Base-by-base conservation (phyloP, 441 rosid genomes). In the Francoa sonchifolia region DNA sequence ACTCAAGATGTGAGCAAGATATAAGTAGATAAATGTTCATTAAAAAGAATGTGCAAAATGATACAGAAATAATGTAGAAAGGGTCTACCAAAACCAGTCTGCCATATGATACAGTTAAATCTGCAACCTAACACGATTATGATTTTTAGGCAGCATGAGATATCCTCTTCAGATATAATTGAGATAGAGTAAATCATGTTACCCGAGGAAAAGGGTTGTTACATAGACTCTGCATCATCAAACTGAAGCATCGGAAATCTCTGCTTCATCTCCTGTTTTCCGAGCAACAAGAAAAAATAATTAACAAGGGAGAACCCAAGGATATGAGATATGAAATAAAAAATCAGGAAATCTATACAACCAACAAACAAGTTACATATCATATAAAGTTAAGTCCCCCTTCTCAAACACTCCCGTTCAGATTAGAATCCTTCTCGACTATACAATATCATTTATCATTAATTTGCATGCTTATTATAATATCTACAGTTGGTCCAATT, bases 201-300 rank as follows among this genome's bases (percentile, higher is more conserved):
- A 36, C 42, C 35, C 31, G 28, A 4, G 14, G 4, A 6, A 17
- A 37, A 52, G 10, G 22, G 30, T 35, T 19, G 46, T 18, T 30
- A 19, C 37, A 27, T 17, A n/a, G 33, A 50, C 28, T 44, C 48
- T 23, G 44, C 16, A 35, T 14, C 34, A 42, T 62, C 59, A 53
- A 19, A 55, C 59, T n/a, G 44, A 19, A 26, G 43, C 48, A 62
- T 32, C 46, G 5, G 39, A 23, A 22, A 12, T 52, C 33, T 54
- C 55, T 13, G 60, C 47, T 47, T 33, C 74, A 6, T 29, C 34
- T 23, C 32, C 65, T 55, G 62, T 18, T 39, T 45, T 25, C 42
- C 56, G 49, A 21, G 8, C 15, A 16, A 40, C 19, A 12, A 15
- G 16, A n/a, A 13, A 11, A 5, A 22, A 23, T 15, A 13, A 37